Evolutionary conservation across 2,329 filamentous ascomycete species (phyloP).

Genomic region (Malbranchea zuffiana): DNA sequence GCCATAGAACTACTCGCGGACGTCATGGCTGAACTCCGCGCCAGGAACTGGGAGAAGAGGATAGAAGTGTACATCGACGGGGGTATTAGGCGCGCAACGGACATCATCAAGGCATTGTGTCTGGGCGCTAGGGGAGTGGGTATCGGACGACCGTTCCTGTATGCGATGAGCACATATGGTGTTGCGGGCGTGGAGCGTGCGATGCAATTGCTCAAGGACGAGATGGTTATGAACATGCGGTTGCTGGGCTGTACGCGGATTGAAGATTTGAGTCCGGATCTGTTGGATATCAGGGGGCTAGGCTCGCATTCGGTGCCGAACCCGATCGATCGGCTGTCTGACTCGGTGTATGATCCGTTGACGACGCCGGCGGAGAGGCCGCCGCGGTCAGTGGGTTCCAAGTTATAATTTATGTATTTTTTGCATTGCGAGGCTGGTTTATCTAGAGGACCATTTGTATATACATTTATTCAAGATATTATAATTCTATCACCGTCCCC

Average conservation of each 20-base stretch:
- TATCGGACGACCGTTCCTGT: constrained; percentile 88
- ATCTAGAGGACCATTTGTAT: no score
- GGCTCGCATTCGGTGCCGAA: constrained; percentile 48
- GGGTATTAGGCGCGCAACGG: constrained; percentile 77
- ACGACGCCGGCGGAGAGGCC: constrained; percentile 40
- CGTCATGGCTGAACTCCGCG: constrained; percentile 75
- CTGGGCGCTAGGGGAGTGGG: constrained; percentile 86
- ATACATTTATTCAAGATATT: no score
- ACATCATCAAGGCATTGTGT: constrained; percentile 91
- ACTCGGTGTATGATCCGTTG: constrained; percentile 48
- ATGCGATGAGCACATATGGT: constrained; percentile 90
- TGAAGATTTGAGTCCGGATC: constrained; percentile 64
- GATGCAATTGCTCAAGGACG: constrained; percentile 85
- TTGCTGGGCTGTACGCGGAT: constrained; percentile 70
- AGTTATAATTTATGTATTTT: constrained; percentile 28
- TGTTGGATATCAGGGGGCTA: constrained; percentile 63
- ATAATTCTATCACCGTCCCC: constrained; percentile 27
- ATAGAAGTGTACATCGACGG: constrained; percentile 89
- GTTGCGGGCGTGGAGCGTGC: constrained; percentile 77
- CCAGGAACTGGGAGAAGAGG: constrained; percentile 59
- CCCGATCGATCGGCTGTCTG: constrained; percentile 50
- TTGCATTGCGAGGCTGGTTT: no score
- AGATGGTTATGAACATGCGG: constrained; percentile 99
- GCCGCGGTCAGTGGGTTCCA: constrained; percentile 27
- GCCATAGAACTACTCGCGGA: constrained; percentile 85